Base-by-base conservation (phyloP, 2,329 filamentous ascomycete species). In the Samsoniella hepiali region DNA sequence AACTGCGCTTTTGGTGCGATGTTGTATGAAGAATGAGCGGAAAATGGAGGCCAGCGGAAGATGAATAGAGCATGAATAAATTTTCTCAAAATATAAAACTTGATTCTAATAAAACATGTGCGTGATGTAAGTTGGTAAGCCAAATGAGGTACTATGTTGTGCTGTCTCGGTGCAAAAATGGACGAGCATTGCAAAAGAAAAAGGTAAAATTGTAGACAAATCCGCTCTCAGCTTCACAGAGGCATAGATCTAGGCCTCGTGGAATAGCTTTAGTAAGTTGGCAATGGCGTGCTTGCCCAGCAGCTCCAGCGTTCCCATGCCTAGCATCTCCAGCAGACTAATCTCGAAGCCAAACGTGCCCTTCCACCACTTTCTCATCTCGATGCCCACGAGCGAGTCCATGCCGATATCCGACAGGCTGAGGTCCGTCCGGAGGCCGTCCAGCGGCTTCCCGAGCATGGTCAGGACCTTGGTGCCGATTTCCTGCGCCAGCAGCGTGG, bases 321-420 rank as follows among this genome's bases (percentile, higher is more conserved):
- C 54, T 22, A 57, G 10, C 36, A 63, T 56, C 13, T 62, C 63
- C 22, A 62, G 58, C 13, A 62, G n/a, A 3, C 47, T 65, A 44
- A 68, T 64, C 1, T 66, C 54, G 40, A 67, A 61, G 3, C 67
- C 67, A 45, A 66, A 53, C 17, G 63, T 64, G n/a, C 63, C 61
- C 13, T 63, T 40, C 29, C 65, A 58, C 68, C 68, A 69, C 38
- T 65, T 67, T 3, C 66, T 64, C 9, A 69, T 63, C 60, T 69
- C 68, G 22, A 69, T 65, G 4, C 60, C 68, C 1, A 69, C 64
- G 36, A 69, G 40, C 11, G 67, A 68, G 47, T 69, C 68, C 22
- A 68, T 40, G 53, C 65, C 66, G 9, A 68, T 15, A 10, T 62
- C 68, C 49, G 57, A 62, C 57, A 65, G 64, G 36, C 36, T 61